Base-by-base conservation (phyloP, 805 yeast species). In the Myxozyma udenii region DNA sequence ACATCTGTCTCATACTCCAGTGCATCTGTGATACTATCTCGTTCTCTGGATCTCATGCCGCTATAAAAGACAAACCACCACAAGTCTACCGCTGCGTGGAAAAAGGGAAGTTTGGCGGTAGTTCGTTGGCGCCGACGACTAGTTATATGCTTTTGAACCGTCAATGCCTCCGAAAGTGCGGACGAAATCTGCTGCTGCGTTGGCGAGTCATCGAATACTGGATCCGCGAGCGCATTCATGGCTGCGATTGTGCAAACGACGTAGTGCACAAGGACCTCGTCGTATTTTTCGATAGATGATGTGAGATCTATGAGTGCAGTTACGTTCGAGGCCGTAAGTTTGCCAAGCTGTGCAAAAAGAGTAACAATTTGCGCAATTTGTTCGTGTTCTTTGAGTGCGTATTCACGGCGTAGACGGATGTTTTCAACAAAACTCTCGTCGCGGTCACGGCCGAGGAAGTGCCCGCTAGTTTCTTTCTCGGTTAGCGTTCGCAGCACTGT, bases 311-410 rank as follows among this genome's bases (percentile, higher is more conserved):
- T 55, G 6, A 84, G 50, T 16, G 67, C 62, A 16, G 62, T 58
- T 60, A 76, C 76, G 3, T 73, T 66, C 0, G 69, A 22, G 24
- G 44, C 41, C 6, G 65, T 5, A 67, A 69, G 35, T 66, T 58
- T 1, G 69, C 60, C 23, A 64, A 53, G 36, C 72, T 71, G 35
- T 71, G 71, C 2, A 71, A 70, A 5, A 76, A 70, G 40, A 79
- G 66, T 2, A 84, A 84, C 70, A 1, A 87, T 72, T 64, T 82
- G 85, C 40, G 90, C 83, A 48, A 90, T 68, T 1, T 75, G 64
- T 61, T 87, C 95, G 65, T 89, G 93, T 61, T 83, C 83, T 44
- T 72, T 73, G 46, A 80, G 75, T 25, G 87, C 71, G 57, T 80
- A 80, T 50, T 78, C 79, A 56, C 88, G 78, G 62, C 85, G 78